Conservation (phyloP, 2,329 filamentous ascomycete species). For the Apiospora arundinis region DNA sequence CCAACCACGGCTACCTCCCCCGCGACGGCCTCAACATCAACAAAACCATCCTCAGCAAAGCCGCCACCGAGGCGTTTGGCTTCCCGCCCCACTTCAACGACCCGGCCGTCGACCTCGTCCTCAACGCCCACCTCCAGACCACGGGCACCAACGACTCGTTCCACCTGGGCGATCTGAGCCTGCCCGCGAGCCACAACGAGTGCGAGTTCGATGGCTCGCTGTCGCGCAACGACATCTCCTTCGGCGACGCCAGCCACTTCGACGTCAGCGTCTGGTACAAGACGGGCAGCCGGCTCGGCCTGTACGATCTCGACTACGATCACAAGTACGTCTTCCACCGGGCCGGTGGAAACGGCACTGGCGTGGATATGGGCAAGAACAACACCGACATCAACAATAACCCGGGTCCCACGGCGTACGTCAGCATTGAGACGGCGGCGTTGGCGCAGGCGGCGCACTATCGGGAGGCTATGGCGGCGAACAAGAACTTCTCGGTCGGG, state of each 20-base stretch:
- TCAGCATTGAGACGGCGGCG: slow-evolving; percentile 1
- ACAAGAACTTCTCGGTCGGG: not conserved
- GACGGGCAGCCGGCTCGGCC: not conserved
- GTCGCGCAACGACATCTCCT: not conserved
- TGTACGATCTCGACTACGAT: not conserved
- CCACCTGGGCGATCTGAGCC: slow-evolving; percentile 9
- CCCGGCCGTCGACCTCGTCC: not conserved
- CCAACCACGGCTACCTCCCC: slow-evolving; percentile 57
- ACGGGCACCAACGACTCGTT: slow-evolving; percentile 13
- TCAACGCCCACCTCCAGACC: not conserved
- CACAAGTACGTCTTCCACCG: slow-evolving; percentile 2
- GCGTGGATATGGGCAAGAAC: too few relatives aligned
- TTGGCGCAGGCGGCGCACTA: not conserved
- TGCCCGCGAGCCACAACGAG: slow-evolving; percentile 10
- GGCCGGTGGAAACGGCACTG: too few relatives aligned
- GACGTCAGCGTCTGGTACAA: not conserved
- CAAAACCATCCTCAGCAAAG: not conserved
- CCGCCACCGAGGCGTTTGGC: not conserved
- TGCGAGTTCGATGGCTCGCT: slow-evolving; percentile 10
- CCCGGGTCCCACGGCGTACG: not conserved
- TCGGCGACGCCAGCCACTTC: slow-evolving; percentile 4
- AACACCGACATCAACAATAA: not conserved
- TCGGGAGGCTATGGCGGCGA: not conserved
- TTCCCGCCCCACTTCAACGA: slow-evolving; percentile 1
- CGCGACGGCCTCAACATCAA: slow-evolving; percentile 46